Conservation (phyloP, 1,139 yeast species). For the Magnusiomyces fungicola region DNA sequence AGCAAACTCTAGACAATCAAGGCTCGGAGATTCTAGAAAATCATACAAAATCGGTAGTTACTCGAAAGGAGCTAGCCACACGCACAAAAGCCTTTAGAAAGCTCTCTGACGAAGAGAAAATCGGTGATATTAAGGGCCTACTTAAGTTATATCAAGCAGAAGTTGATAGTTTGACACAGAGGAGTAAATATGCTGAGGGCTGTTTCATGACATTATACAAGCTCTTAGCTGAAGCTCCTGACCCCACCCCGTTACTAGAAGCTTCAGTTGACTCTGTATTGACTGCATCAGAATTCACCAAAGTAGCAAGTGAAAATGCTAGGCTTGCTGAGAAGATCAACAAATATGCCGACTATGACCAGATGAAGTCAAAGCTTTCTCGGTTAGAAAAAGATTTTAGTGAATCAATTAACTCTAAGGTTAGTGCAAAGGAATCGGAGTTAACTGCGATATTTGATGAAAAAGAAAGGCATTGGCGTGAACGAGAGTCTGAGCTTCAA, state of each 20-base stretch:
- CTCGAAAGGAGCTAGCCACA: slow-evolving; percentile 69
- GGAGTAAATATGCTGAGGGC: slow-evolving; percentile 67
- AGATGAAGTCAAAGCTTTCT: slow-evolving; percentile 53
- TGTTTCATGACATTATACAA: slow-evolving; percentile 70
- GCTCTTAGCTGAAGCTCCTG: slow-evolving; percentile 82
- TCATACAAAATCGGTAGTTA: slow-evolving; percentile 57
- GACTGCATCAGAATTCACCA: slow-evolving; percentile 48
- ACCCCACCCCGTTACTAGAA: slow-evolving; percentile 77
- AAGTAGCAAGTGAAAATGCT: slow-evolving; percentile 47
- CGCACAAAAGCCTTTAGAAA: slow-evolving; percentile 79
- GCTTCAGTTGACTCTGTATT: slow-evolving; percentile 62
- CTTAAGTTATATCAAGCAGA: slow-evolving; percentile 82
- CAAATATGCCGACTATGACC: slow-evolving; percentile 70
- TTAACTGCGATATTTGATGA: slow-evolving; percentile 37
- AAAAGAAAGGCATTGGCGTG: slow-evolving; percentile 35
- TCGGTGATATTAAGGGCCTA: slow-evolving; percentile 55
- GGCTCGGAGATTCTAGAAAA: slow-evolving; percentile 65
- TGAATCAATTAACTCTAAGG: slow-evolving; percentile 28
- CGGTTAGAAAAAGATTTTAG: slow-evolving; percentile 41
- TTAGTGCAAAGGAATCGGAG: slow-evolving; percentile 34
- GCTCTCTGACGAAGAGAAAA: slow-evolving; percentile 55
- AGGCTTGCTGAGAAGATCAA: slow-evolving; percentile 54
- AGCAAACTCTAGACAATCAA: slow-evolving; percentile 63
- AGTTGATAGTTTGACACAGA: slow-evolving; percentile 71
- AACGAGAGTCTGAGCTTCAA: slow-evolving; percentile 43